Conservation (phyloP, 768 basidiomycete genomes). For the Hydnomerulius pinastri region DNA sequence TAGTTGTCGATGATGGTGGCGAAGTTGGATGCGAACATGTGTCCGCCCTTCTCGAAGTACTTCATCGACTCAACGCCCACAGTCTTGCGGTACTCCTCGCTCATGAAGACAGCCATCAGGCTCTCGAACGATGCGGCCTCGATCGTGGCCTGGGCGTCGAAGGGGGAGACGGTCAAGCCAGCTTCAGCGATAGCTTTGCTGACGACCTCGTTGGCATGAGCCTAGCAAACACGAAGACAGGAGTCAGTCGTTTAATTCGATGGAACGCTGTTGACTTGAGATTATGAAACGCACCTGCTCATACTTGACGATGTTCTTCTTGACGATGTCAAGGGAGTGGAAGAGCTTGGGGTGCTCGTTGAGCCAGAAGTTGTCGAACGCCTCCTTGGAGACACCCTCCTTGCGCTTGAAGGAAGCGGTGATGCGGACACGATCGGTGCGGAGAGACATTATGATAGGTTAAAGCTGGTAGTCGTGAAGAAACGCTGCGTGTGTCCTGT, state of each 20-base stretch:
- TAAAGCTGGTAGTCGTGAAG: background rate
- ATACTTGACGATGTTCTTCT: constrained; percentile 36
- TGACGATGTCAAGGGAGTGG: constrained; percentile 31
- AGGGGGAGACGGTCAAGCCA: constrained; percentile 21
- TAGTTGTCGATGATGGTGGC: constrained; percentile 12
- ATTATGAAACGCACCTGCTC: constrained; percentile 31
- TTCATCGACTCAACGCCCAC: constrained; percentile 6
- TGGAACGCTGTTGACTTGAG: background rate
- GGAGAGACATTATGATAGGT: constrained; percentile 16
- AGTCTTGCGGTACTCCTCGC: constrained; percentile 6
- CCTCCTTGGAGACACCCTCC: constrained; percentile 27
- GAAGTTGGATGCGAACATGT: constrained; percentile 13
- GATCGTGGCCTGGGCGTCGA: constrained; percentile 32
- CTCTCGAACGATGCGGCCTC: constrained; percentile 37
- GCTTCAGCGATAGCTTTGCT: constrained; percentile 2
- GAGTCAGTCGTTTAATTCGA: background rate
- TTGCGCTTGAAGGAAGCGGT: constrained; percentile 29
- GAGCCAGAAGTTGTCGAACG: constrained; percentile 35
- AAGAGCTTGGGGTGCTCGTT: constrained; percentile 30
- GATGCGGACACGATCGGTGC: constrained; percentile 33
- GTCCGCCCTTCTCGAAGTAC: constrained; percentile 11
- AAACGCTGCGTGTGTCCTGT: background rate
- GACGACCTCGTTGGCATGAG: constrained; percentile 17
- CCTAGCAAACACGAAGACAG: constrained; percentile 13
- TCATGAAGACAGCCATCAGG: constrained; percentile 27